These are phyloP conservation scores for Huntiella moniliformis DNA, from an alignment of 2,329 filamentous ascomycete species.

Conservation along the genomic window DNA sequence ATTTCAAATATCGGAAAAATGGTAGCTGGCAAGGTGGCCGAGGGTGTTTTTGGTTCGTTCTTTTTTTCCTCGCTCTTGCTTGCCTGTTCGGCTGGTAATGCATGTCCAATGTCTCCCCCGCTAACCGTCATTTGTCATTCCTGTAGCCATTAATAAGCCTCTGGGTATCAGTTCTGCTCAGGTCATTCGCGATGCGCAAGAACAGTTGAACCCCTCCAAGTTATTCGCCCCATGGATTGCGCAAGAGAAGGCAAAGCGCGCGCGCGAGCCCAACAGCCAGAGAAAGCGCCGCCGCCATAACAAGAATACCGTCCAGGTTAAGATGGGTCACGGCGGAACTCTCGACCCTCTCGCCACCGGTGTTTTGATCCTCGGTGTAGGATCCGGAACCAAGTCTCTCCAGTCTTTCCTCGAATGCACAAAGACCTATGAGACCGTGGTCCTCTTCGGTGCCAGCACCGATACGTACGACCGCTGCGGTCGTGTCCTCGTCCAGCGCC, in stretches of 20 bases:
- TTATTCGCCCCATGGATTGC: constrained; percentile 65
- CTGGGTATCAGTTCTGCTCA: constrained; percentile 72
- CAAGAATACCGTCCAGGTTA: constrained; percentile 51
- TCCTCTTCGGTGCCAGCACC: constrained; percentile 80
- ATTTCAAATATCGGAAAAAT: constrained; percentile 24
- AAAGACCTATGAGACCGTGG: constrained; percentile 78
- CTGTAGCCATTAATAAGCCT: constrained; percentile 78
- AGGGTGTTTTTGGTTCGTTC: constrained; percentile 38
- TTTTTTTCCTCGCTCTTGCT: background rate
- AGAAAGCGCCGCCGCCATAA: constrained; percentile 37
- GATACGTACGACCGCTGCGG: constrained; percentile 82
- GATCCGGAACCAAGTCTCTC: constrained; percentile 70
- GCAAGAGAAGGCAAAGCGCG: constrained; percentile 36
- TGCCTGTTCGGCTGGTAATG: background rate
- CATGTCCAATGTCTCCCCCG: background rate
- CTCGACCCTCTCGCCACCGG: constrained; percentile 88
- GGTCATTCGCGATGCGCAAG: constrained; percentile 73
- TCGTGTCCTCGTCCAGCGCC: constrained; percentile 56
- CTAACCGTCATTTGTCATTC: background rate
- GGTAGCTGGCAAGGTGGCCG: constrained; percentile 33
- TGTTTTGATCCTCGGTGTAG: constrained; percentile 75
- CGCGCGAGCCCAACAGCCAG: constrained; percentile 38
- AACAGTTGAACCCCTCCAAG: constrained; percentile 60
- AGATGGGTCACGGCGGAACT: constrained; percentile 91
- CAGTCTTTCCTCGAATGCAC: constrained; percentile 67